Evolutionary conservation across 176 grass and related monocot genomes (phyloP).

Genomic region (Carex littledalei): DNA sequence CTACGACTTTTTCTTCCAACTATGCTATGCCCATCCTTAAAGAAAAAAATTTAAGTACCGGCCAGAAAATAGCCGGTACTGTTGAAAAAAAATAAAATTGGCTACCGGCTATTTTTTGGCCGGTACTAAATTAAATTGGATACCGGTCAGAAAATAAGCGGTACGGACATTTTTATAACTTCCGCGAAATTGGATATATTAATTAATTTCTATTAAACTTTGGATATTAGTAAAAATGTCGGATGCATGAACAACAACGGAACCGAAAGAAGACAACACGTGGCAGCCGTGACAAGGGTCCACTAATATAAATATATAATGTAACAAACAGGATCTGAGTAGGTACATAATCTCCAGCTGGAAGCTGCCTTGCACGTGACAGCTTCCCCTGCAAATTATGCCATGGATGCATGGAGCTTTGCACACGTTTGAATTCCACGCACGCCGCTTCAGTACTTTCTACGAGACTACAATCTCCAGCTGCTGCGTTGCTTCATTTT

Average conservation of each 20-base stretch:
- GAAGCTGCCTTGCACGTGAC: constrained; percentile 14
- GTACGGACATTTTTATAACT: no score
- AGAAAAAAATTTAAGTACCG: no score
- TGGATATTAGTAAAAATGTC: no score
- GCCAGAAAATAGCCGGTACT: no score
- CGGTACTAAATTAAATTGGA: no score
- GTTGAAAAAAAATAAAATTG: no score
- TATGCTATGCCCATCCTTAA: no score
- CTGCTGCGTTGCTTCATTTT: background rate
- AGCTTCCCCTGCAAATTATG: background rate
- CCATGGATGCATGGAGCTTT: background rate
- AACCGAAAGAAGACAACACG: constrained; percentile 11
- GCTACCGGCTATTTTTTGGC: no score
- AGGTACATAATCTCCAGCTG: constrained; percentile 15
- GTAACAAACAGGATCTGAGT: constrained; percentile 7
- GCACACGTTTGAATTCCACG: background rate
- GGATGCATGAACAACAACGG: background rate
- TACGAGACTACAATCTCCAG: background rate
- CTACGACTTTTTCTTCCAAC: no score
- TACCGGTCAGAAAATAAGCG: no score
- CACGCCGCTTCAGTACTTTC: background rate
- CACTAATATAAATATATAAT: background rate
- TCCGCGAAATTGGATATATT: no score
- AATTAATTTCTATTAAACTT: no score
- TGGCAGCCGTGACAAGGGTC: constrained; percentile 4